Conservation (phyloP, 2,329 filamentous ascomycete species). For the Cordyceps cateniannulata region DNA sequence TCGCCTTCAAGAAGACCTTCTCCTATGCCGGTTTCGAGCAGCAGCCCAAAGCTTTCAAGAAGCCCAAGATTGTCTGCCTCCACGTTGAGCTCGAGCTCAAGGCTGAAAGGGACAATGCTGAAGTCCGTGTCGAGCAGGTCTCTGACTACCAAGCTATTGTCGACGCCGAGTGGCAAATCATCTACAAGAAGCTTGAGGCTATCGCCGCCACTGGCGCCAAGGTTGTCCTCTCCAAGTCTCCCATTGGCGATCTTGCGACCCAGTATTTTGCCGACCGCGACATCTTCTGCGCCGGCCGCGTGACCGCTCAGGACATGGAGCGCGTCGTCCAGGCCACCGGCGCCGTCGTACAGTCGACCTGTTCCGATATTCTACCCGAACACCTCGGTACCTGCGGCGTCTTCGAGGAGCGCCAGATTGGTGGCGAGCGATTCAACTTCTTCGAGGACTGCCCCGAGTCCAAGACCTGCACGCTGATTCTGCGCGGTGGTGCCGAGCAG, state of each 20-base stretch:
- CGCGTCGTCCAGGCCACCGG: slow-evolving; percentile 93
- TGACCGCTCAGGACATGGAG: slow-evolving; percentile 87
- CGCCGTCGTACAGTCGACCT: slow-evolving; percentile 87
- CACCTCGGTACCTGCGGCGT: slow-evolving; percentile 85
- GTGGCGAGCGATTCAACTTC: slow-evolving; percentile 96
- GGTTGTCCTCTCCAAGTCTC: slow-evolving; percentile 93
- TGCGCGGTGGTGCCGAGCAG: slow-evolving; percentile 94
- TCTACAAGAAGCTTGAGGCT: slow-evolving; percentile 98
- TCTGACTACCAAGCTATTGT: slow-evolving; percentile 99
- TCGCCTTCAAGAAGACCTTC: slow-evolving; percentile 99
- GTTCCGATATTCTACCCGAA: slow-evolving; percentile 83
- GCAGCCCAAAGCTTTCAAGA: slow-evolving; percentile 89
- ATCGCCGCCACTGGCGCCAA: slow-evolving; percentile 91
- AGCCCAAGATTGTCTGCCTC: slow-evolving; percentile 94
- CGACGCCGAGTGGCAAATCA: slow-evolving; percentile 99
- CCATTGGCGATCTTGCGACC: slow-evolving; percentile 94
- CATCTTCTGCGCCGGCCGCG: slow-evolving; percentile 95
- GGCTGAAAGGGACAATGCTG: slow-evolving; percentile 98
- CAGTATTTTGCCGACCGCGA: slow-evolving; percentile 98
- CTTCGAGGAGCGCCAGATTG: slow-evolving; percentile 96
- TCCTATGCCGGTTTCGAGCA: slow-evolving; percentile 99
- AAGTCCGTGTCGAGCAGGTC: slow-evolving; percentile 95
- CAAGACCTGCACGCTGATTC: slow-evolving; percentile 92
- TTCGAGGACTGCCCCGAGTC: slow-evolving; percentile 93
- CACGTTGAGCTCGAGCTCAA: slow-evolving; percentile 98